Conservation (phyloP, 495 filamentous ascomycete species). For the Tetracladium setigerum region DNA sequence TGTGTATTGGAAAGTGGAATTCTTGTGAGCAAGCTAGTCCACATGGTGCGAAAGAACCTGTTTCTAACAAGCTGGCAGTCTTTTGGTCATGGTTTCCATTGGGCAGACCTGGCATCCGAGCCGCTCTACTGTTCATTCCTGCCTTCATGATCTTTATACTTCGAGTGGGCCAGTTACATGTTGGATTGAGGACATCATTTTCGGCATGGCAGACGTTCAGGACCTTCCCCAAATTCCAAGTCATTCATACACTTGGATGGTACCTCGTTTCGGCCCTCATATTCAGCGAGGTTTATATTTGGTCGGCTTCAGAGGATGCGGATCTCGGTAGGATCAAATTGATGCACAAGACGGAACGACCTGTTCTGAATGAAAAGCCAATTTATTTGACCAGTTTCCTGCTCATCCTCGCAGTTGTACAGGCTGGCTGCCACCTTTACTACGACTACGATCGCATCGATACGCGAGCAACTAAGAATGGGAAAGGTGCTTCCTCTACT, state of each 20-base stretch:
- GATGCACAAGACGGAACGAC: conserved; percentile 52
- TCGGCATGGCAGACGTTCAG: conserved; percentile 59
- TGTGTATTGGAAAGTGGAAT: conserved; percentile 62
- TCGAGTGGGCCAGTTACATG: conserved; percentile 79
- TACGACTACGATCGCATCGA: conserved; percentile 62
- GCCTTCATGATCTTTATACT: conserved; percentile 65
- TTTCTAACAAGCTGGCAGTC: conserved; percentile 37
- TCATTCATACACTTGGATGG: conserved; percentile 58
- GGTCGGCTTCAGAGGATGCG: conserved; percentile 56
- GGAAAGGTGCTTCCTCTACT: conserved; percentile 1
- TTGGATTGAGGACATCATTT: conserved; percentile 59
- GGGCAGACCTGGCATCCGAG: conserved; percentile 64
- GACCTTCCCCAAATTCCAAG: conserved; percentile 45
- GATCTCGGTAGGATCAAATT: conserved; percentile 66
- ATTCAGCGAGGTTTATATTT: conserved; percentile 78
- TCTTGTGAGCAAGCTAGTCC: conserved; percentile 44
- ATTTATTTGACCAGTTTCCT: conserved; percentile 73
- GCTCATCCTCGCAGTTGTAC: conserved; percentile 56
- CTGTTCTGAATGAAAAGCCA: conserved; percentile 78
- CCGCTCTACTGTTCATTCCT: conserved; percentile 66
- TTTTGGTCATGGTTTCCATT: conserved; percentile 85
- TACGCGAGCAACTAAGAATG: conserved; percentile 18
- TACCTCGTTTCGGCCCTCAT: conserved; percentile 73
- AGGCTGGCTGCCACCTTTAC: conserved; percentile 62
- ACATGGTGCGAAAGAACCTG: not conserved